Evolutionary conservation across 2,329 filamentous ascomycete species (phyloP), one percentile per base, ranked within the genome.

Genomic region (Colletotrichum sp.): DNA sequence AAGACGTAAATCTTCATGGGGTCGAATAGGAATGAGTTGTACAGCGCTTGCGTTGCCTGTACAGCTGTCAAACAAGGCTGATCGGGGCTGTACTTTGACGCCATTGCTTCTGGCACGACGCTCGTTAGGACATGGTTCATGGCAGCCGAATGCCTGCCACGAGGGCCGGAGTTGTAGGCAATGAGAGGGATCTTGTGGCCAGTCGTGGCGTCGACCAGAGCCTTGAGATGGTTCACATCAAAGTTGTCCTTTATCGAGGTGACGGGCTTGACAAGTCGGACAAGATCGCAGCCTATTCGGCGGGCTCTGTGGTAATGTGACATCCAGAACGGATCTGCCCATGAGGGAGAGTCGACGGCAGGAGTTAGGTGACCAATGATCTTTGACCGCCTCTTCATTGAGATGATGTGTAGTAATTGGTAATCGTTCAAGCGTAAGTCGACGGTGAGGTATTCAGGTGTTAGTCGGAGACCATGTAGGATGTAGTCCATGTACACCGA

Each of bases 1-100:
- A 95, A 91, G 39, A 96, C 93, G 78, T 94, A 94, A 70, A 94
- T 91, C 66, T 93, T 91, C 87, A 96, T 91, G 0, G 92, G 88
- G 55, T 95, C 92, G 67, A 92, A 90, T 2, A 93, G 87, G 74
- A 93, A 94, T 2, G 91, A 92, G 6, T 91, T 88, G 79, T 92
- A 94, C 0, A 95, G 87, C 2, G 93, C 91, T 76, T 90, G 85
- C 8, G 93, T 94, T 0, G 93, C 91, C 75, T 94, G 90, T 12
- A 88, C 84, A 1, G 93, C 88, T 0, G 93, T 95, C 15, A 94
- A 82, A 76, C 72, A 77, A 3, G 79, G 79, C 28, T 67, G 60
- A 81, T 76, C 52, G 78, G 25, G 70, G 9, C 78, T 78, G 34
- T 75, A 76, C 10, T 72, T 75, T 8, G 79, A 75, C 5, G 79